Conservation (phyloP, 129 eudicot species). For the Dittrichia graveolens region DNA sequence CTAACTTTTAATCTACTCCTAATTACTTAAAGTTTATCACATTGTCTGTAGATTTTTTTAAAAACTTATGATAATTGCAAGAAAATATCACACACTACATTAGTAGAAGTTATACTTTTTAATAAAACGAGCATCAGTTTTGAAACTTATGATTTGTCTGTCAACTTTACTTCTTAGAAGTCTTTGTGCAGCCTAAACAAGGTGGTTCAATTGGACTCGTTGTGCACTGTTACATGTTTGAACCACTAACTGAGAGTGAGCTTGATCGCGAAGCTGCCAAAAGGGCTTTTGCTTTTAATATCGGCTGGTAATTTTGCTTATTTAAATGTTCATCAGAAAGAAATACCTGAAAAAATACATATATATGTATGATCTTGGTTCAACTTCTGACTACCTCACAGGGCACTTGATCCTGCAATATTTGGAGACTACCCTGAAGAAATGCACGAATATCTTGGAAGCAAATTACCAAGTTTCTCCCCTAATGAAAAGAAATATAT, state of each 20-base stretch:
- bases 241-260: conserved; percentile 47
- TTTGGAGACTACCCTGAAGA: conserved; percentile 81
- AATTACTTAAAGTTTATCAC: background rate
- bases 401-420: conserved; percentile 73
- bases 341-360: background rate
- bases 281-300: conserved; percentile 57
- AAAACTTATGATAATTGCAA: background rate
- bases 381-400: conserved; percentile 25
- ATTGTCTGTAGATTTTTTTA: background rate
- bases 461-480: conserved; percentile 61
- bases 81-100: background rate
- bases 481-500: conserved; percentile 50
- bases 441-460: conserved; percentile 60
- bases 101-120: background rate
- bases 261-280: conserved; percentile 50
- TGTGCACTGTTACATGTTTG: conserved; percentile 39
- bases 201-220: conserved; percentile 58
- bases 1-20: too few relatives aligned
- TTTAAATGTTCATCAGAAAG: background rate
- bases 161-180: conserved; percentile 8
- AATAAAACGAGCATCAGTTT: background rate
- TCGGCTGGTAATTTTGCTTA: conserved; percentile 46
- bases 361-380: background rate
- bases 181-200: conserved; percentile 44
- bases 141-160: background rate